phyloP scores from a whole-genome alignment of 2,329 filamentous ascomycete species.

The Pseudocercospora cruenta region DNA sequence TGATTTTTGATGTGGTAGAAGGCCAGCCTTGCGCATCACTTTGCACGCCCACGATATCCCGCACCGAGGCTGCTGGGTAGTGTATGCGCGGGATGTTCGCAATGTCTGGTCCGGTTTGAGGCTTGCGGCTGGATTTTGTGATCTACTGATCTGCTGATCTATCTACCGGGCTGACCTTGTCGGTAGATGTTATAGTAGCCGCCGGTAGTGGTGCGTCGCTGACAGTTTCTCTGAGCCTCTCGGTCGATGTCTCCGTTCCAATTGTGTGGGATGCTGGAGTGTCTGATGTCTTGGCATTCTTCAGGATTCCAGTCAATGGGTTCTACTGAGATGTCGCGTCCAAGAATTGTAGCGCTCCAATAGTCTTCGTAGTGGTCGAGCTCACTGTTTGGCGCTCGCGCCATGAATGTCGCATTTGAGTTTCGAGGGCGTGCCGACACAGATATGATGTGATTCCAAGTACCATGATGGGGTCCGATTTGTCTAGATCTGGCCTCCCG shows the following conservation, averaged over 20 bases:
- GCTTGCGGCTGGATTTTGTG: background rate
- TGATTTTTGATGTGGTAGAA: background rate
- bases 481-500: constrained; percentile 40
- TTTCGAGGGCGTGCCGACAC: background rate
- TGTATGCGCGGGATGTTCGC: background rate
- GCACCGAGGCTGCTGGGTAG: background rate
- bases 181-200: background rate
- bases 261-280: background rate
- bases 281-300: background rate
- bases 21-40: background rate
- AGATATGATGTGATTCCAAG: background rate
- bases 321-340: background rate
- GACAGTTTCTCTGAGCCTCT: background rate
- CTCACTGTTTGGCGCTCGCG: background rate
- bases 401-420: background rate
- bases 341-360: background rate
- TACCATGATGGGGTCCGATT: background rate
- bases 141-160: background rate
- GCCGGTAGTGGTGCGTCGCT: background rate
- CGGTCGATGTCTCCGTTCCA: background rate
- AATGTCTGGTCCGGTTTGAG: background rate
- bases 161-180: background rate
- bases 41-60: background rate
- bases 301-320: background rate
- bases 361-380: background rate